Base-by-base conservation (phyloP, 768 basidiomycete genomes). In the Lactarius hatsudake region DNA sequence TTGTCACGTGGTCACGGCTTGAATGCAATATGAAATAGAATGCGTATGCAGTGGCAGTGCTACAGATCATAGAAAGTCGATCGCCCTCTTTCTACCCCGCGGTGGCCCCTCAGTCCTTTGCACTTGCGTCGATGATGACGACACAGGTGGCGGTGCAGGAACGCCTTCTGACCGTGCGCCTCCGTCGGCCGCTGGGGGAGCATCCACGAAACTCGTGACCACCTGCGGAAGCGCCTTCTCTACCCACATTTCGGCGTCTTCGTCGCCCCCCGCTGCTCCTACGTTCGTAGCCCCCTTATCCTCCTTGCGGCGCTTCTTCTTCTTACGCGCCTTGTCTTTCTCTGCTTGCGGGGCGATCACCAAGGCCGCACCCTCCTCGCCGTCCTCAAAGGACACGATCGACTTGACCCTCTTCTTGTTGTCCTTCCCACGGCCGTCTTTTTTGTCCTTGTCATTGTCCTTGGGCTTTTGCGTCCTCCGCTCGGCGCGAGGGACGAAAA, bases 381-480 rank as follows among this genome's bases (percentile, higher is more conserved):
- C 90, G 72, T 91, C 93, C 65, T 90, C 79, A 73, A 96, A 95
- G 9, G 91, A 92, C 40, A 95, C 83, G 9, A 92, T 79, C 5
- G 83, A 74, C 64, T 82, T 82, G 67, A 79, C 79, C 61, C 82
- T 80, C 62, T 84, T 80, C 73, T 84, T 87, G 43, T 84, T 87
- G 45, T 80, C 80, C 72, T 84, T 82, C 23, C 75, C 73, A 51
- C 76, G 66, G n/a, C 26, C 66, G 1, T 59, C 61, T 34, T 59
- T 67, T 32, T 59, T 58, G 30, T 78, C 62, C 17, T 78, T 79
- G 2, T 38, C 20, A 30, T 65, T 65, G 64, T 43, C 59, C 20
- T 59, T 65, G 34, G 74, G 69, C 63, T 77, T 78, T 59, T 78
- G 79, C 2, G 75, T 65, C 23, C 77, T 78, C 9, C 80, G 78